Percentiles rank a stretch among this genome's conserved stretches.
These are phyloP conservation scores for Emergomyces africanus DNA, from an alignment of 2,329 filamentous ascomycete genomes.

Conservation along the genomic window DNA sequence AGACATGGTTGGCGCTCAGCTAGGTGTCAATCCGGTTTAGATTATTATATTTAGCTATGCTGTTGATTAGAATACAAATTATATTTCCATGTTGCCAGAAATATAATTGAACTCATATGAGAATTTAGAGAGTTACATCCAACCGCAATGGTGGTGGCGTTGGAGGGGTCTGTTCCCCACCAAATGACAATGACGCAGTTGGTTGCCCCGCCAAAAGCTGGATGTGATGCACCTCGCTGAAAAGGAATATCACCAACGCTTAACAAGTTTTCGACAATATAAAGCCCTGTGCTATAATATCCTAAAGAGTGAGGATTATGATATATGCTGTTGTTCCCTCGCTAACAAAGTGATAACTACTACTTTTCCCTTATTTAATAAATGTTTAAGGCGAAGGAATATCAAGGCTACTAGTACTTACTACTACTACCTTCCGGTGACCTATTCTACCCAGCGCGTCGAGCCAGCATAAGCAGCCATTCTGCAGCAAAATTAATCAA, in stretches of 20 bases:
- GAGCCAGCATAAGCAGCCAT: not conserved
- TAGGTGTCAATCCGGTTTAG: not conserved
- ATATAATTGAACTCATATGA: not conserved
- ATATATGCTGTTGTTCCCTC: not conserved
- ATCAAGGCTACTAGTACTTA: too few relatives aligned
- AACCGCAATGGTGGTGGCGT: too few relatives aligned
- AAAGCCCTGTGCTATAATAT: not conserved
- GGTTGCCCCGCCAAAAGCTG: conserved; percentile 3
- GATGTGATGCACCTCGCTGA: not conserved
- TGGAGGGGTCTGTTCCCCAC: not conserved
- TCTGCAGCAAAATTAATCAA: conserved; percentile 16
- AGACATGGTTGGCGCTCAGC: not conserved
- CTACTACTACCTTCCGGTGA: not conserved
- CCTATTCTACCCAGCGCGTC: not conserved
- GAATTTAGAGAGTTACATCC: too few relatives aligned
- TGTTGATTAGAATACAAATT: not conserved
- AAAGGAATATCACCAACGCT: not conserved
- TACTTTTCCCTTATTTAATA: too few relatives aligned
- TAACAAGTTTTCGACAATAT: not conserved
- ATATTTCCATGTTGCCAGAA: not conserved
- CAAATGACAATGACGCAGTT: conserved; percentile 2
- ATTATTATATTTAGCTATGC: not conserved
- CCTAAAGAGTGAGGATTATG: not conserved
- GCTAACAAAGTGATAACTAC: not conserved
- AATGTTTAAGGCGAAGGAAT: too few relatives aligned